Conservation (phyloP, 352 stramenopile genomes). For the Globisporangium cylindrosporum region DNA sequence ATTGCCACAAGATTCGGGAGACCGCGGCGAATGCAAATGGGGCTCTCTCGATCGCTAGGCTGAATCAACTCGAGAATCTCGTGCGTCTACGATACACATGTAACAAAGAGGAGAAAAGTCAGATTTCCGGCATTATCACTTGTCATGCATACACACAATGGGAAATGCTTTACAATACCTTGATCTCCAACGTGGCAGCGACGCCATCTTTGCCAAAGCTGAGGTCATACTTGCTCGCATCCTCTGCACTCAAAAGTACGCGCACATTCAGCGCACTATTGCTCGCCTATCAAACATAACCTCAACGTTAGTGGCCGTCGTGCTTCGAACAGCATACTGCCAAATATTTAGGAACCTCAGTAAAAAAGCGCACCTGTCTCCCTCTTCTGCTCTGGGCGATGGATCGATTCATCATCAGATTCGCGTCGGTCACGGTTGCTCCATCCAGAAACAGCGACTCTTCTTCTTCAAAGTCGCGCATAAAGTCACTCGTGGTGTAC, state of each 20-base stretch:
- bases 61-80: conserved; percentile 35
- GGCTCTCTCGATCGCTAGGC: conserved; percentile 17
- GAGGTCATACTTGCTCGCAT: conserved; percentile 56
- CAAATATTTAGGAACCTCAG: neutral
- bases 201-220: conserved; percentile 67
- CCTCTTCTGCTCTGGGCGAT: neutral
- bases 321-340: neutral
- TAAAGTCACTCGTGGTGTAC: conserved; percentile 76
- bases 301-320: neutral
- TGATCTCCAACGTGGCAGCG: conserved; percentile 51
- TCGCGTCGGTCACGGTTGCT: conserved; percentile 17
- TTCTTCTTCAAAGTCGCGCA: conserved; percentile 79
- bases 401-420: conserved; percentile 12
- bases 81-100: conserved; percentile 28
- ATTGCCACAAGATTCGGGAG: conserved; percentile 56
- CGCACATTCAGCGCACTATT: conserved; percentile 31
- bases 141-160: neutral
- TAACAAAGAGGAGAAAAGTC: neutral
- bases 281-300: conserved; percentile 2
- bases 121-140: neutral
- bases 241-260: conserved; percentile 60
- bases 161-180: conserved; percentile 27
- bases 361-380: conserved; percentile 4
- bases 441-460: conserved; percentile 35
- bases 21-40: conserved; percentile 37